These are phyloP conservation scores for Cicer arietinum DNA, from an alignment of 306 rosid genomes.

Conservation along the genomic window DNA sequence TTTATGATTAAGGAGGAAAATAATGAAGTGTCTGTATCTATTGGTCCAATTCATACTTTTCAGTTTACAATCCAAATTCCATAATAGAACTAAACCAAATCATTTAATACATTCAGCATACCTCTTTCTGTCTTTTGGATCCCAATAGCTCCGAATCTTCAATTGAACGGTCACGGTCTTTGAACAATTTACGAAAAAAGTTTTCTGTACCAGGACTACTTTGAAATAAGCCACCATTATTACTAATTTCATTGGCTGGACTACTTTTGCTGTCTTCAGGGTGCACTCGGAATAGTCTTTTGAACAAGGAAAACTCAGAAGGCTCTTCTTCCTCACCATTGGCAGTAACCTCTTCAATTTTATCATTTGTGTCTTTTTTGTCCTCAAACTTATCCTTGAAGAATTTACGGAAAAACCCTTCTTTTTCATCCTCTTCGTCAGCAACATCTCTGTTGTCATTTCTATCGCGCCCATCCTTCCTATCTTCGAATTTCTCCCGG, in stretches of 20 bases:
- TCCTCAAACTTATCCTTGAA: conserved; percentile 84
- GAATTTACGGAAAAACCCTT: conserved; percentile 81
- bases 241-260: conserved; percentile 58
- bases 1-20: conserved; percentile 9
- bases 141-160: conserved; percentile 96
- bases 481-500: conserved; percentile 86
- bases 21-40: not conserved
- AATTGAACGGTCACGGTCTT: conserved; percentile 90
- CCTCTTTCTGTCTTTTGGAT: conserved; percentile 85
- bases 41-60: conserved; percentile 11
- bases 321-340: conserved; percentile 84
- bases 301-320: conserved; percentile 86
- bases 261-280: conserved; percentile 85
- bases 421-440: conserved; percentile 85
- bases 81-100: conserved; percentile 39
- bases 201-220: conserved; percentile 96
- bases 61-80: conserved; percentile 28
- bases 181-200: conserved; percentile 91
- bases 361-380: conserved; percentile 73
- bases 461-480: conserved; percentile 61
- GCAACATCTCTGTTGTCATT: conserved; percentile 55
- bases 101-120: conserved; percentile 44
- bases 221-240: conserved; percentile 59
- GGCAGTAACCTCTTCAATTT: conserved; percentile 72
- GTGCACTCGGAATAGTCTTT: conserved; percentile 90